These are phyloP conservation scores for Aspergillus spinulosporus DNA, from an alignment of 2,329 filamentous ascomycete genomes.

Conservation along the genomic window DNA sequence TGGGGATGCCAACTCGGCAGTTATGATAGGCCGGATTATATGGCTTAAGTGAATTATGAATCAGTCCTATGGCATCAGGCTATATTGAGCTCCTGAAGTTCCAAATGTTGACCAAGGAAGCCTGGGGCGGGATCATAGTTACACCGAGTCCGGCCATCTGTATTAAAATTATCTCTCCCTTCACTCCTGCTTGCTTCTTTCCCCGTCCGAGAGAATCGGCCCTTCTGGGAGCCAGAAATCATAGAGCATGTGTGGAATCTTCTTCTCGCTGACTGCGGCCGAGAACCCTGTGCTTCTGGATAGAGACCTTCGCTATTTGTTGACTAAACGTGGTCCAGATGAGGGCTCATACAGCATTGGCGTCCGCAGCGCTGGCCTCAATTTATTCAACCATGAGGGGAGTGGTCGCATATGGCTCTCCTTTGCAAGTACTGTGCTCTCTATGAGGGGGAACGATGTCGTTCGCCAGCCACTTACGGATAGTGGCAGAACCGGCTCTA, in stretches of 20 bases:
- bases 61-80: background rate
- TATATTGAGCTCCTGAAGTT: constrained; percentile 8
- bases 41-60: background rate
- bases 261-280: constrained; percentile 49
- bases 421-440: constrained; percentile 83
- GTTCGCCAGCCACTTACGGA: constrained; percentile 72
- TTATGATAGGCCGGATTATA: background rate
- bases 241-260: constrained; percentile 52
- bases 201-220: background rate
- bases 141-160: constrained; percentile 27
- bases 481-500: constrained; percentile 53
- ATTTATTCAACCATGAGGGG: constrained; percentile 19
- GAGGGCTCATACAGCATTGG: constrained; percentile 27
- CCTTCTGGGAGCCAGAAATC: background rate
- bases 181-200: background rate
- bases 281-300: constrained; percentile 30
- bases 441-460: constrained; percentile 74
- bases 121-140: constrained; percentile 36
- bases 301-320: constrained; percentile 34
- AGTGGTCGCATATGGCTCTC: constrained; percentile 50
- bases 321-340: constrained; percentile 48
- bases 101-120: constrained; percentile 40
- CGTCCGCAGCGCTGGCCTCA: constrained; percentile 22
- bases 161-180: constrained; percentile 6
- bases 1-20: background rate